A percentile compares a stretch with the other conserved stretches of the same genome.
Conservation (phyloP, 2,329 filamentous ascomycete genomes). For the Zopfia rhizophila region DNA sequence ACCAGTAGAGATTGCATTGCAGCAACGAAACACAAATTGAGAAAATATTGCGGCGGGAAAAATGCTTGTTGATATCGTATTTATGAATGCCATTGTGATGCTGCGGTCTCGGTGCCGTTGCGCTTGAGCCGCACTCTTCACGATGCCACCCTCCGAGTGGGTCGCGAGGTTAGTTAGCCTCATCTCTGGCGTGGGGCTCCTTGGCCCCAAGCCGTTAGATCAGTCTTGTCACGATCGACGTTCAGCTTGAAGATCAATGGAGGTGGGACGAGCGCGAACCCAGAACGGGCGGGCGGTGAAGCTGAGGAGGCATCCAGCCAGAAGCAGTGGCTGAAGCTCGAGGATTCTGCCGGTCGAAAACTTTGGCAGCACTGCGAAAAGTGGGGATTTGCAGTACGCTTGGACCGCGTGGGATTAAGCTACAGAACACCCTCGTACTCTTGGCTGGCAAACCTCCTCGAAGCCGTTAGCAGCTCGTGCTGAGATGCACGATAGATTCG, state of each 20-base stretch:
- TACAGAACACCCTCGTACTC: constrained; percentile 2
- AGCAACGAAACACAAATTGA: constrained; percentile 18
- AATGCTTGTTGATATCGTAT: background rate
- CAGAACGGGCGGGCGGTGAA: constrained; percentile 34
- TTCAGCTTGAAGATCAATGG: constrained; percentile 37
- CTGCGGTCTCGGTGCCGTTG: constrained; percentile 22
- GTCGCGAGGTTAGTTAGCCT: constrained; percentile 28
- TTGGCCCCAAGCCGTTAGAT: constrained; percentile 22
- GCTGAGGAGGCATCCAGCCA: constrained; percentile 2
- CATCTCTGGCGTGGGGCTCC: too few relatives aligned
- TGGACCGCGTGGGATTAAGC: constrained; percentile 26
- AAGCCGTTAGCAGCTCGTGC: constrained; percentile 1
- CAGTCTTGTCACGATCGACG: constrained; percentile 34
- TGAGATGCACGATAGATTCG: background rate
- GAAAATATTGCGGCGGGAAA: constrained; percentile 1
- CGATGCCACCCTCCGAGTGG: constrained; percentile 23
- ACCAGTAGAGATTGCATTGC: constrained; percentile 13
- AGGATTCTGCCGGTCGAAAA: constrained; percentile 39
- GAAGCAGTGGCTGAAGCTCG: constrained; percentile 27
- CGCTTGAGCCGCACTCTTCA: constrained; percentile 26
- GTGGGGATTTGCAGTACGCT: constrained; percentile 33
- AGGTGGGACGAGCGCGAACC: constrained; percentile 19
- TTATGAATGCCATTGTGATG: constrained; percentile 29
- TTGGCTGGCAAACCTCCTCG: constrained; percentile 5
- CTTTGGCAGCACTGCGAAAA: constrained; percentile 30